Conservation (phyloP, 164 flowering plant genomes). For the Nymphaea thermarum region DNA sequence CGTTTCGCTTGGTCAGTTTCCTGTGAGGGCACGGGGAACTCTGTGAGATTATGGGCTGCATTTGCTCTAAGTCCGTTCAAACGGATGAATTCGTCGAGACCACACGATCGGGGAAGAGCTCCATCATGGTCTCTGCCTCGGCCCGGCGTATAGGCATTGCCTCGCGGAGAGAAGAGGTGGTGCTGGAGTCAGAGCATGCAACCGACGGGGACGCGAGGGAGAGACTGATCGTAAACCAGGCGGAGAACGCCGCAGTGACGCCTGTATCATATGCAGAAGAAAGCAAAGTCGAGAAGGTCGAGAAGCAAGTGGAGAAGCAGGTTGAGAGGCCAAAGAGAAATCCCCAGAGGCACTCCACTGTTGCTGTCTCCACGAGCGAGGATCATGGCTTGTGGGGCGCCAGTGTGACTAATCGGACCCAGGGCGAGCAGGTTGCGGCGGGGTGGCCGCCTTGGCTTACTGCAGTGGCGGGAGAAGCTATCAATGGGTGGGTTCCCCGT, state of each 20-base stretch:
- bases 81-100: slow-evolving; percentile 13
- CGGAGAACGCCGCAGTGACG: slow-evolving; percentile 8
- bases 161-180: slow-evolving; percentile 29
- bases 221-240: slow-evolving; percentile 8
- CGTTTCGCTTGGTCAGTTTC: neutral
- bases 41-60: slow-evolving; percentile 59
- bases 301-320: neutral
- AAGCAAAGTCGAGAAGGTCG: slow-evolving; percentile 1
- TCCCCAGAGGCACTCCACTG: slow-evolving; percentile 14
- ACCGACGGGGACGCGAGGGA: slow-evolving; percentile 8
- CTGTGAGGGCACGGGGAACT: slow-evolving; percentile 5
- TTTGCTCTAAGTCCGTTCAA: slow-evolving; percentile 56
- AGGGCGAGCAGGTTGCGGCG: slow-evolving; percentile 11
- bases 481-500: slow-evolving; percentile 26
- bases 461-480: slow-evolving; percentile 23
- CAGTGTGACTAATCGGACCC: slow-evolving; percentile 12
- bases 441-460: slow-evolving; percentile 29
- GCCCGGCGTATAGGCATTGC: slow-evolving; percentile 33
- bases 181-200: slow-evolving; percentile 16
- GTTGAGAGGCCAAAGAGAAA: slow-evolving; percentile 5
- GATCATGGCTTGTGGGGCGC: slow-evolving; percentile 11
- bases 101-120: slow-evolving; percentile 10
- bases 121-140: slow-evolving; percentile 9
- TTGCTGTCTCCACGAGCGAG: slow-evolving; percentile 14
- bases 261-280: slow-evolving; percentile 9